These are phyloP conservation scores for Pythium chondricola DNA, from an alignment of 352 stramenopile genomes.

Conservation along the genomic window DNA sequence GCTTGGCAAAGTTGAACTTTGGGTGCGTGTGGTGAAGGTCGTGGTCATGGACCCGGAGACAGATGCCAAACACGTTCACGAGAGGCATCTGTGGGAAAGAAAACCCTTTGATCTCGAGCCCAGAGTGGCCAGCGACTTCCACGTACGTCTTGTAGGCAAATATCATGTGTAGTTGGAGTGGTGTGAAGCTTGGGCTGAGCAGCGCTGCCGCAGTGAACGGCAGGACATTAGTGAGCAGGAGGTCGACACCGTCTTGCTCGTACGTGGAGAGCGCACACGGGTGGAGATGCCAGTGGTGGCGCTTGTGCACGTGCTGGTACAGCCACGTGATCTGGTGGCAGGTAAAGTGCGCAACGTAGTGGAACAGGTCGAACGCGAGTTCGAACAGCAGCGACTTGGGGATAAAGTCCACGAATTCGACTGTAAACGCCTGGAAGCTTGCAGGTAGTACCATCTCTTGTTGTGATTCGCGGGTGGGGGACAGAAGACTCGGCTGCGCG, in stretches of 20 bases:
- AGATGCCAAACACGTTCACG: slow-evolving; percentile 44
- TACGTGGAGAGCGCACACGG: slow-evolving; percentile 79
- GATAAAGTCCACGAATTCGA: slow-evolving; percentile 59
- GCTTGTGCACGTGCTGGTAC: slow-evolving; percentile 80
- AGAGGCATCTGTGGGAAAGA: slow-evolving; percentile 84
- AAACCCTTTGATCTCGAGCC: slow-evolving; percentile 76
- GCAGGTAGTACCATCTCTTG: too few relatives aligned
- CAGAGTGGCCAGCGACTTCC: slow-evolving; percentile 78
- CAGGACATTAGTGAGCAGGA: slow-evolving; percentile 72
- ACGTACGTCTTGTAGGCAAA: slow-evolving; percentile 89
- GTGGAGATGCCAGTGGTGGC: slow-evolving; percentile 71
- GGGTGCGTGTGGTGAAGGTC: slow-evolving; percentile 83
- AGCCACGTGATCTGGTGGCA: slow-evolving; percentile 64
- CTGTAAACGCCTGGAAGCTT: slow-evolving; percentile 19
- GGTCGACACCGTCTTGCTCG: slow-evolving; percentile 70
- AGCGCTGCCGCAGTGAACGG: slow-evolving; percentile 50
- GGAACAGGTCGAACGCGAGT: slow-evolving; percentile 81
- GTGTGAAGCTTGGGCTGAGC: slow-evolving; percentile 39
- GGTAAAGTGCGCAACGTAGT: slow-evolving; percentile 71
- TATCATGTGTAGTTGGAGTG: slow-evolving; percentile 63
- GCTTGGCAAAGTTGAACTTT: slow-evolving; percentile 85
- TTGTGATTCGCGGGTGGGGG: not conserved
- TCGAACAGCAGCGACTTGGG: slow-evolving; percentile 83
- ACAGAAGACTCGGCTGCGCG: slow-evolving; percentile 11
- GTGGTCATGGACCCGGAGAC: slow-evolving; percentile 60